Base-by-base conservation (phyloP, 1,284 basidiomycete species). In the Cutaneotrichosporon sp. region DNA sequence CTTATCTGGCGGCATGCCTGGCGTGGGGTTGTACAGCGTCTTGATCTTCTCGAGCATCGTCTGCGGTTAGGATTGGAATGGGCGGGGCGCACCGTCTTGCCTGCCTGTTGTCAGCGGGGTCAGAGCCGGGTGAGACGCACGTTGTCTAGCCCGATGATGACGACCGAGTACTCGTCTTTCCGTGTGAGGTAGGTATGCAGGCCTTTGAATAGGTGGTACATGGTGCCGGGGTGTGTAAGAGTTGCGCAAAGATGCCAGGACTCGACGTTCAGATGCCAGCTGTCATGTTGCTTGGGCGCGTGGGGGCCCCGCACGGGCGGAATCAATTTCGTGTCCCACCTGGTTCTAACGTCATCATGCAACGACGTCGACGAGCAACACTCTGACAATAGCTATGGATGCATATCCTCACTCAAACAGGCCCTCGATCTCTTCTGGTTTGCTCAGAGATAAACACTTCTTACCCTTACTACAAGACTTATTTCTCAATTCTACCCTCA, bases 191-290 rank as follows among this genome's bases (percentile, higher is more conserved):
- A 88, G 74, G 91, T 87, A 79, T 95, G 89, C 14, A 95, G 82
- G 34, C 93, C 93, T 71, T 89, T 92, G 71, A 95, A 83, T 47
- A 95, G 85, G 79, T 95, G 91, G 80, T 94, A 95, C 92, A 95
- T 80, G 58, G 34, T 59, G 36, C 10, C 38, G n/a, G 25, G 33
- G 10, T 46, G 16, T 13, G 52, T 20, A 16, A n/a, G 9, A 52
- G 29, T 13, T 18, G 16, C 14, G 11, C 10, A 36, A 36, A 14
- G 34, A 16, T n/a, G 7, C 5, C 49, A 27, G 38, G 31, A 51
- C 29, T 29, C 31, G n/a, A 51, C 18, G 10, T 14, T 11, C 3
- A 11, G n/a, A 14, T 8, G 47, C 9, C n/a, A 18, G 18, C n/a
- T n/a, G 38, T n/a, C 38, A 42, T n/a, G 34, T 42, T n/a, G 38